Conservation (phyloP, 129 eudicot species). For the Flaveria robusta region DNA sequence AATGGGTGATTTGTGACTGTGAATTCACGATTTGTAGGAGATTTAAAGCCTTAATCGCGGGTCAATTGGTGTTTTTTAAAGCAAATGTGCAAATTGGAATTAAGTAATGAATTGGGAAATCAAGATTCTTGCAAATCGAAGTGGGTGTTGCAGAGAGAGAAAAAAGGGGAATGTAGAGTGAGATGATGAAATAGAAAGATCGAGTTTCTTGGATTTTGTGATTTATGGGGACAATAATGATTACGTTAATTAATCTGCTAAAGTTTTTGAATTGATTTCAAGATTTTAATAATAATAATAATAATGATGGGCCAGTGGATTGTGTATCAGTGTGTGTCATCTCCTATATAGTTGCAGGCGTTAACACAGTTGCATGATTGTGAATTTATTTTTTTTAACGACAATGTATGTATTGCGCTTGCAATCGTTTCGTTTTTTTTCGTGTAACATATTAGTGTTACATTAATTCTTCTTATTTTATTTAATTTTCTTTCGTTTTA, state of each 20-base stretch:
- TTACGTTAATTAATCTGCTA: background rate
- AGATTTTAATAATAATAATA: background rate
- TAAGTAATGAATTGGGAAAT: background rate
- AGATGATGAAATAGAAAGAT: background rate
- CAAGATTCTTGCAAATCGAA: conserved; percentile 17
- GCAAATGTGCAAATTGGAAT: background rate
- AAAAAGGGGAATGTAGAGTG: conserved; percentile 30
- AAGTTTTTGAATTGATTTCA: conserved; percentile 16
- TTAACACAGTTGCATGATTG: too few relatives aligned
- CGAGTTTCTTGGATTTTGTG: conserved; percentile 31
- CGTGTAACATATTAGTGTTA: too few relatives aligned
- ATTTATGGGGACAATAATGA: conserved; percentile 27
- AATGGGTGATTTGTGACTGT: background rate
- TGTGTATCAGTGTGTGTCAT: conserved; percentile 20
- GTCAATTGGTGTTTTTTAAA: background rate
- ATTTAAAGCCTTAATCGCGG: conserved; percentile 15
- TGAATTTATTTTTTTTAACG: too few relatives aligned
- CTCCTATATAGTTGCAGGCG: too few relatives aligned
- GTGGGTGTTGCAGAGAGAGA: conserved; percentile 10
- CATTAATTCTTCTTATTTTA: too few relatives aligned
- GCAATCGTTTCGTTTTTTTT: too few relatives aligned
- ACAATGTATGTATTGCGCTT: too few relatives aligned
- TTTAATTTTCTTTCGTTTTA: too few relatives aligned
- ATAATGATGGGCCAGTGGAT: conserved; percentile 29
- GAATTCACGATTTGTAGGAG: background rate